phyloP scores from a whole-genome alignment of 169 alveolate species.

The Eimeria acervulina region DNA sequence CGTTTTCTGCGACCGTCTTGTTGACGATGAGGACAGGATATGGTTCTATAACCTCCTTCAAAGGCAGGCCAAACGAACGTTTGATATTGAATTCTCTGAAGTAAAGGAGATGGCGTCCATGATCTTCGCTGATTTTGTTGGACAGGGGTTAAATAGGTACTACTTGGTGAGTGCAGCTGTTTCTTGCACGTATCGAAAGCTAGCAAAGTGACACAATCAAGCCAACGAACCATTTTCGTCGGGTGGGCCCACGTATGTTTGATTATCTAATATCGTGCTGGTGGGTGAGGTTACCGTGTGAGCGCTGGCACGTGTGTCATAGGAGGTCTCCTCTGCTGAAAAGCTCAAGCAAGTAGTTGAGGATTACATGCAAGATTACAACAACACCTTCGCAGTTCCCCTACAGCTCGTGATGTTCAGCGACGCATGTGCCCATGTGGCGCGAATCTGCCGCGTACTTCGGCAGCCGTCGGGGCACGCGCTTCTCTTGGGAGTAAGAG shows the following conservation, averaged over 20 bases:
- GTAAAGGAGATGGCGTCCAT: slow-evolving; percentile 84
- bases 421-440: slow-evolving; percentile 96
- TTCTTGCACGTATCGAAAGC: neutral
- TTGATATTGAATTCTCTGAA: slow-evolving; percentile 81
- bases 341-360: slow-evolving; percentile 85
- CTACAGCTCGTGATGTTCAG: slow-evolving; percentile 95
- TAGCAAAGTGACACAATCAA: neutral
- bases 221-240: neutral
- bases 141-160: slow-evolving; percentile 48
- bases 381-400: slow-evolving; percentile 88
- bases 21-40: slow-evolving; percentile 93
- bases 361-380: slow-evolving; percentile 91
- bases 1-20: slow-evolving; percentile 97
- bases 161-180: slow-evolving; percentile 44
- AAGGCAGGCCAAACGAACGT: slow-evolving; percentile 73
- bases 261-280: neutral
- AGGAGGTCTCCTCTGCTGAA: slow-evolving; percentile 94
- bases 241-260: neutral
- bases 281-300: neutral
- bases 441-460: slow-evolving; percentile 96
- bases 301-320: slow-evolving; percentile 92
- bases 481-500: slow-evolving; percentile 98
- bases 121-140: slow-evolving; percentile 85
- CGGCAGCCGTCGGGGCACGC: slow-evolving; percentile 97
- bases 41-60: slow-evolving; percentile 87